Conservation (phyloP, 139 green algal species). For the Pseudopediastrum boryanum region DNA sequence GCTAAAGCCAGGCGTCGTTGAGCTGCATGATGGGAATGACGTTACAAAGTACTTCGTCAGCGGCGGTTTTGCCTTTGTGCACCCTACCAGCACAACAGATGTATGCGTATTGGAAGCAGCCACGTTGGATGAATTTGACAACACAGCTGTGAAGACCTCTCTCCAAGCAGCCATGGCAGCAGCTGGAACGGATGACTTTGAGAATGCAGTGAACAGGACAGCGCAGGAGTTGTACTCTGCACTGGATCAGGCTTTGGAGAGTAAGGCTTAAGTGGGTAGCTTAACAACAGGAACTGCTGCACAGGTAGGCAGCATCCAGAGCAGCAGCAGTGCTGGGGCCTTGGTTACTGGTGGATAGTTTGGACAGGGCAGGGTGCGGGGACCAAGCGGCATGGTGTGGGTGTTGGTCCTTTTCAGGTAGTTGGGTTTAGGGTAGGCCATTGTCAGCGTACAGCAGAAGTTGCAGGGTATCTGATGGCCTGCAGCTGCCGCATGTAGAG, state of each 20-base stretch:
- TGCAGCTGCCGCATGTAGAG: too few species aligned
- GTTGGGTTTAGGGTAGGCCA: too few species aligned
- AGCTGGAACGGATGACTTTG: constrained; percentile 53
- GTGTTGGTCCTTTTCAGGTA: too few species aligned
- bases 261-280: constrained; percentile 40
- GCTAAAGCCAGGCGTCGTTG: constrained; percentile 57
- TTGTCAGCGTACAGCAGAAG: too few species aligned
- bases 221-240: constrained; percentile 58
- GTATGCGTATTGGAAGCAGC: constrained; percentile 62
- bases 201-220: constrained; percentile 55
- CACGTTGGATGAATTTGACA: constrained; percentile 58
- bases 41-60: constrained; percentile 66
- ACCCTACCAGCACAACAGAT: constrained; percentile 62
- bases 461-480: too few species aligned
- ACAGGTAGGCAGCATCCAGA: background rate
- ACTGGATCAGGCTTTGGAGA: constrained; percentile 57
- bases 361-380: too few species aligned
- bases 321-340: too few species aligned
- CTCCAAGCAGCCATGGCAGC: constrained; percentile 17
- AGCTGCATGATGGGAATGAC: constrained; percentile 57
- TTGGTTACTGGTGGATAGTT: too few species aligned
- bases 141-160: constrained; percentile 54
- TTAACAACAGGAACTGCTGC: constrained; percentile 8
- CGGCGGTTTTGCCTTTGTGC: constrained; percentile 65
- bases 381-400: too few species aligned